Conservation (phyloP, 441 rosid genomes). For the Macaranga tanarius region DNA sequence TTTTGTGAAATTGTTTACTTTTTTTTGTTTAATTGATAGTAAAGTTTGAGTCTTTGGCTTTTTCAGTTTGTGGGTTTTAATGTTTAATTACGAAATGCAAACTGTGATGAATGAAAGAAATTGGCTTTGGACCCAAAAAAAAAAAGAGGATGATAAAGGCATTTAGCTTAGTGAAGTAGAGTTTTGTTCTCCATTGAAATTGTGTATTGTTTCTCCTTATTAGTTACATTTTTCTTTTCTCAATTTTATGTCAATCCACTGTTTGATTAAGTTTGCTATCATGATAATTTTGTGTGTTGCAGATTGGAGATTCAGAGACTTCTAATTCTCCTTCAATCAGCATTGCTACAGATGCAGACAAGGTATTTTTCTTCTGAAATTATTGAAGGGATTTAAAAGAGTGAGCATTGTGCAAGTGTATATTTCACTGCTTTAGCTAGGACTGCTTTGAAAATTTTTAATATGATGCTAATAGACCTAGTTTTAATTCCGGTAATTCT, state of each 20-base stretch:
- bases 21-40: neutral
- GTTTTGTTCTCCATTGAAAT: neutral
- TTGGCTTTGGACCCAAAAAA: neutral
- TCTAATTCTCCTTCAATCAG: constrained; percentile 41
- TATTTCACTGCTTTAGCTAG: neutral
- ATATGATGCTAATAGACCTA: neutral
- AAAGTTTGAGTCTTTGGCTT: neutral
- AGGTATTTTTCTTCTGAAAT: constrained; percentile 34
- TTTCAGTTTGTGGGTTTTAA: neutral
- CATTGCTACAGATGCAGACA: constrained; percentile 45
- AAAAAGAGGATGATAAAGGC: neutral
- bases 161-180: neutral
- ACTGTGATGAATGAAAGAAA: neutral
- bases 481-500: neutral
- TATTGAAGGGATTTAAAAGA: neutral
- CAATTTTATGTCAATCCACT: neutral
- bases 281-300: constrained; percentile 17
- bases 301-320: constrained; percentile 44
- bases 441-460: neutral
- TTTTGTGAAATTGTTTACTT: neutral
- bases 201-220: neutral
- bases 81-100: neutral
- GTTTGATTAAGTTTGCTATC: neutral
- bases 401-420: neutral
- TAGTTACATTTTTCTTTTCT: neutral